phyloP scores from a whole-genome alignment of 306 rosid genomes.

The Corylus americana region DNA sequence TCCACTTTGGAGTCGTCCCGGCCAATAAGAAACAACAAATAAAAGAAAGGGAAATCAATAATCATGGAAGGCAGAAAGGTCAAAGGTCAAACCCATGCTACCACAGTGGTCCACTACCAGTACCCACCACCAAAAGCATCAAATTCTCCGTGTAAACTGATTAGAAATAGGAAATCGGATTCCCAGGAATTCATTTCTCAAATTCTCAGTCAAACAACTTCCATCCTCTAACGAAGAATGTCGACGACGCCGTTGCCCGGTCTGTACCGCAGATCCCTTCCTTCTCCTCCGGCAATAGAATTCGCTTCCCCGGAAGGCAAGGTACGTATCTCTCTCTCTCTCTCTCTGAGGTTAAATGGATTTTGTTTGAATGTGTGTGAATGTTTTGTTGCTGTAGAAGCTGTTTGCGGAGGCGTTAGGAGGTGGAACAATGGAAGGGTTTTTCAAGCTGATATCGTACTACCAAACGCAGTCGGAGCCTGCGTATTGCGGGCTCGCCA shows the following conservation, averaged over 20 bases:
- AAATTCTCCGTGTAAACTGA: too few relatives aligned
- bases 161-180: too few relatives aligned
- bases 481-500: constrained; percentile 79
- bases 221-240: constrained; percentile 11
- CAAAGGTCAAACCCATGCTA: background rate
- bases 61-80: background rate
- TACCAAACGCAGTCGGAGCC: constrained; percentile 97
- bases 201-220: background rate
- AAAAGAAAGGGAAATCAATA: background rate
- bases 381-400: constrained; percentile 31
- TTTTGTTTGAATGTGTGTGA: constrained; percentile 3
- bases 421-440: constrained; percentile 76
- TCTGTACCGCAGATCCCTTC: constrained; percentile 63
- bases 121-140: too few relatives aligned
- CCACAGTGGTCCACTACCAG: too few relatives aligned
- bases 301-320: constrained; percentile 71
- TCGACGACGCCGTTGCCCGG: constrained; percentile 47
- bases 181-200: too few relatives aligned
- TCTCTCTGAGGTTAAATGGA: background rate
- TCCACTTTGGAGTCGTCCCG: too few relatives aligned
- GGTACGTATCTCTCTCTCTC: constrained; percentile 34
- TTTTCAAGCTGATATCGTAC: constrained; percentile 82
- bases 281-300: constrained; percentile 69
- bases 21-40: background rate
- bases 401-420: constrained; percentile 66